Evolutionary conservation across 2,329 filamentous ascomycete genomes (phyloP).

Genomic region (Exophiala dermatitidis): DNA sequence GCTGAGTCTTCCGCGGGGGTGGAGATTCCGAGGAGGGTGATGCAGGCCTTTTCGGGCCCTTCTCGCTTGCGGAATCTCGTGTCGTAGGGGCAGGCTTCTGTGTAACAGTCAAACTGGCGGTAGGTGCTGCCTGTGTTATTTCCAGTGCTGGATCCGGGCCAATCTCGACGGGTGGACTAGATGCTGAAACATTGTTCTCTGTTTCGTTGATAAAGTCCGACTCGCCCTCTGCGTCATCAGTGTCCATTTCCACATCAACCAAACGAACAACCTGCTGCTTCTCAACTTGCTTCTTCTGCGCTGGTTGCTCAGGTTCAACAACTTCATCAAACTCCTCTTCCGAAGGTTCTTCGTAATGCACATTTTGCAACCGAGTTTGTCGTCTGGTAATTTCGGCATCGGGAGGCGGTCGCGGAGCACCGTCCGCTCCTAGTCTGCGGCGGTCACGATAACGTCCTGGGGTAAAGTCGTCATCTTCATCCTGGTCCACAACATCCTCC

Average conservation of each 20-base stretch:
- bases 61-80: background rate
- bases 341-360: conserved; percentile 25
- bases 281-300: background rate
- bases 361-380: conserved; percentile 21
- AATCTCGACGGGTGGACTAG: conserved; percentile 7
- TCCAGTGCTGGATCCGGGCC: background rate
- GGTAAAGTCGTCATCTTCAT: conserved; percentile 29
- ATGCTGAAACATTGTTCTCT: conserved; percentile 1
- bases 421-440: conserved; percentile 17
- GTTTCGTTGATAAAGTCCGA: conserved; percentile 3
- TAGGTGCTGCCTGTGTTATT: background rate
- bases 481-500: conserved; percentile 21
- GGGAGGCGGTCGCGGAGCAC: conserved; percentile 8
- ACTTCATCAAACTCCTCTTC: conserved; percentile 25
- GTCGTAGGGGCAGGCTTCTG: background rate
- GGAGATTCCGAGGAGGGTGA: background rate
- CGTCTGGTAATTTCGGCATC: conserved; percentile 20
- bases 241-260: conserved; percentile 10
- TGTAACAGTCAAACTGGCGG: background rate
- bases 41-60: background rate
- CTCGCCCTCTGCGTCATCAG: background rate
- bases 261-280: conserved; percentile 7
- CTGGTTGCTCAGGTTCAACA: background rate
- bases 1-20: background rate
- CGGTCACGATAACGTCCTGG: conserved; percentile 24